A percentile compares a stretch with the other conserved stretches of the same genome.
Conservation (phyloP, 345 rosid species). For the Pistacia integerrima region DNA sequence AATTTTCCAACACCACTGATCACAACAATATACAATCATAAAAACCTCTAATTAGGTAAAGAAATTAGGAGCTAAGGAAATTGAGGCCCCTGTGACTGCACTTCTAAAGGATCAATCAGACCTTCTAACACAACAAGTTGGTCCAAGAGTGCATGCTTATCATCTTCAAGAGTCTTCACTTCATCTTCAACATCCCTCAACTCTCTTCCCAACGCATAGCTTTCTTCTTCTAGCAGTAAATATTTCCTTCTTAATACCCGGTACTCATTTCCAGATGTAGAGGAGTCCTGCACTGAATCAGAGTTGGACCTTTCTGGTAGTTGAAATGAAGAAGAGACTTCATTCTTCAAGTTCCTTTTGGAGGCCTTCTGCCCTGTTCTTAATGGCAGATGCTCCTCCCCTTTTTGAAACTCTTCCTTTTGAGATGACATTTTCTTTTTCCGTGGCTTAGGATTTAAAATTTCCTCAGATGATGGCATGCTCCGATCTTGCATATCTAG, state of each 20-base stretch:
- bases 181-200: slow-evolving; percentile 64
- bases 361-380: slow-evolving; percentile 41
- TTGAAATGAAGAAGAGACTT: slow-evolving; percentile 46
- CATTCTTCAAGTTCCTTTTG: slow-evolving; percentile 44
- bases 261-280: slow-evolving; percentile 63
- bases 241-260: slow-evolving; percentile 69
- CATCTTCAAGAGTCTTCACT: slow-evolving; percentile 71
- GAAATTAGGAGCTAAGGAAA: background rate
- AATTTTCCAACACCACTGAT: background rate
- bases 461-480: slow-evolving; percentile 50
- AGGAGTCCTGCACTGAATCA: slow-evolving; percentile 66
- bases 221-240: slow-evolving; percentile 78
- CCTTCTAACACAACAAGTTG: slow-evolving; percentile 92
- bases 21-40: background rate
- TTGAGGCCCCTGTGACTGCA: slow-evolving; percentile 24
- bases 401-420: slow-evolving; percentile 29
- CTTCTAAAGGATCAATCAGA: slow-evolving; percentile 67
- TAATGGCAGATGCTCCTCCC: slow-evolving; percentile 26
- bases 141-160: slow-evolving; percentile 75
- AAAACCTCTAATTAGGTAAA: background rate
- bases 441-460: slow-evolving; percentile 34
- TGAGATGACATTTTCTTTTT: slow-evolving; percentile 46
- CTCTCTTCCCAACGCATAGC: slow-evolving; percentile 61
- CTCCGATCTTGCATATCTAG: slow-evolving; percentile 57
- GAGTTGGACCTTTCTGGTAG: slow-evolving; percentile 68